Conservation (phyloP, 192 early-diverging fungal genomes). For the Gryganskiella cystojenkinii region DNA sequence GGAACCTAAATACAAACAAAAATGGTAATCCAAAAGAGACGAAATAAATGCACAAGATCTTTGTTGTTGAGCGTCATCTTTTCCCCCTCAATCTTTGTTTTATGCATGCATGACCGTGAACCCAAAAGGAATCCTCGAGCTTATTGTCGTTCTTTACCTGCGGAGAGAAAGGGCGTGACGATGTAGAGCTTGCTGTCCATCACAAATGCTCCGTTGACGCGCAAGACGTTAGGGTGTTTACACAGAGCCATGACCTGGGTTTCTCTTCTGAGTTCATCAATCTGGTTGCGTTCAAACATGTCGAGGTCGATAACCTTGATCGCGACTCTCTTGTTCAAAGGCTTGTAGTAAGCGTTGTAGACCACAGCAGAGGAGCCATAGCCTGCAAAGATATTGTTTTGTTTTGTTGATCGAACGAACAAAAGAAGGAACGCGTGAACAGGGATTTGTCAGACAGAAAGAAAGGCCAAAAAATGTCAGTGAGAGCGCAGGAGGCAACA, state of each 20-base stretch:
- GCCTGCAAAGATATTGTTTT: slow-evolving; percentile 57
- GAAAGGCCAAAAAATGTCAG: too few species aligned
- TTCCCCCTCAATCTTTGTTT: background rate
- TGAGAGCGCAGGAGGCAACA: background rate
- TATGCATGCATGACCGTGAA: background rate
- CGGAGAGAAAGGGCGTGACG: slow-evolving; percentile 84
- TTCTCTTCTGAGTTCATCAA: slow-evolving; percentile 90
- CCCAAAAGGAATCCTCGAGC: too few species aligned
- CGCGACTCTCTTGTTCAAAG: slow-evolving; percentile 72
- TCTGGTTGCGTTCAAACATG: slow-evolving; percentile 91
- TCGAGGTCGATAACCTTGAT: slow-evolving; percentile 92
- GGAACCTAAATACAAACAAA: slow-evolving; percentile 61
- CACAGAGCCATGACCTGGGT: slow-evolving; percentile 89
- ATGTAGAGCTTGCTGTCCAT: slow-evolving; percentile 83
- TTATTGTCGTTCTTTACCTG: slow-evolving; percentile 53
- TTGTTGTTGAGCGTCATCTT: background rate
- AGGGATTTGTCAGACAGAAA: too few species aligned
- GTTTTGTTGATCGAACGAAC: too few species aligned
- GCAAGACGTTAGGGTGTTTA: slow-evolving; percentile 87
- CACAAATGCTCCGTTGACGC: slow-evolving; percentile 88
- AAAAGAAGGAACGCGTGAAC: background rate
- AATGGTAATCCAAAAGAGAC: background rate
- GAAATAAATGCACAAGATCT: background rate
- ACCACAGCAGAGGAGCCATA: slow-evolving; percentile 91
- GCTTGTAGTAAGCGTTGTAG: slow-evolving; percentile 82